Evolutionary conservation across 768 basidiomycete species (phyloP).

Genomic region (Suillus alpinus): DNA sequence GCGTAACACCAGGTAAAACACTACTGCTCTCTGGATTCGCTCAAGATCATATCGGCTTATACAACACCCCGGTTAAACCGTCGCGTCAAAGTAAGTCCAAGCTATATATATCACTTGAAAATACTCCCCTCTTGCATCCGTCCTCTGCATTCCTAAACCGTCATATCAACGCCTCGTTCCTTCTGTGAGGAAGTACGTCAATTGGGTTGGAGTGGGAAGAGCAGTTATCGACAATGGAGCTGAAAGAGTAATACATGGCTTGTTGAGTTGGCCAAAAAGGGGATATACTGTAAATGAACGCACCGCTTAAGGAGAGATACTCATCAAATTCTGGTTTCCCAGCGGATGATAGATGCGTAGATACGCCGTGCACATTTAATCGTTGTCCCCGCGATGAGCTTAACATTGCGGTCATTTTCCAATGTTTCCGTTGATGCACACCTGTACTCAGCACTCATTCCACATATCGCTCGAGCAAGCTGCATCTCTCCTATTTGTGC

Average conservation of each 20-base stretch:
- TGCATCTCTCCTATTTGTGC: not conserved
- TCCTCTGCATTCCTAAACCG: too few species aligned
- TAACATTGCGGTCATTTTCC: not conserved
- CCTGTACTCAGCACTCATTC: not conserved
- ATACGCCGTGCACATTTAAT: not conserved
- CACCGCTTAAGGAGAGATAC: not conserved
- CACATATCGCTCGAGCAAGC: not conserved
- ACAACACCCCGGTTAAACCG: not conserved
- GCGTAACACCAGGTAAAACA: not conserved
- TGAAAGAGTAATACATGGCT: not conserved
- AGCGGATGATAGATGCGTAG: not conserved
- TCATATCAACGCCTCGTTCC: not conserved
- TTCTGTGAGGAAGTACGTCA: not conserved
- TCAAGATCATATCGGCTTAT: not conserved
- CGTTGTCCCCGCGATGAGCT: not conserved
- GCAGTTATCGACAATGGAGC: not conserved
- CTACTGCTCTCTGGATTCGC: not conserved
- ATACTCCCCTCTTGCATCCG: not conserved
- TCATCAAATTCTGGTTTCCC: not conserved
- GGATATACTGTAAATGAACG: not conserved
- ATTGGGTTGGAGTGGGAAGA: not conserved
- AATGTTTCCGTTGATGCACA: not conserved
- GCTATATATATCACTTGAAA: not conserved
- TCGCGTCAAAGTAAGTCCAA: not conserved
- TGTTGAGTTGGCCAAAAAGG: not conserved